These are phyloP conservation scores for Musa acuminata DNA, from an alignment of 176 grass and related monocot genomes.

Conservation along the genomic window DNA sequence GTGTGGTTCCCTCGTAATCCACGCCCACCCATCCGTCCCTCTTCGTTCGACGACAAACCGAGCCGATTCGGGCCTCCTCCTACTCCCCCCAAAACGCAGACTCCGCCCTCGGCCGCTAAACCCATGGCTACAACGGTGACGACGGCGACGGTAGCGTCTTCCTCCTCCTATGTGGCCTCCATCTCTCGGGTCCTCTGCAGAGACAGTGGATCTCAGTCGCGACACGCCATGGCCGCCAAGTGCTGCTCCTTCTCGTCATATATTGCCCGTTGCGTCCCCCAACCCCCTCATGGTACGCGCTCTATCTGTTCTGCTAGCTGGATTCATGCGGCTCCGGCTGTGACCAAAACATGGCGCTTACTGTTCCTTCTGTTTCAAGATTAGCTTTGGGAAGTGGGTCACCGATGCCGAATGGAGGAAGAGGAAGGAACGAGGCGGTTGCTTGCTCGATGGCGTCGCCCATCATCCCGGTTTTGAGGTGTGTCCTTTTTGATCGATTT, in stretches of 20 bases:
- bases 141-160: too few relatives aligned
- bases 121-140: too few relatives aligned
- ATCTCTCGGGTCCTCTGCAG: slow-evolving; percentile 49
- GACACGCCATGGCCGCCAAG: background rate
- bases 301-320: background rate
- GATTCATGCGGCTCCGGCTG: background rate
- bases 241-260: slow-evolving; percentile 14
- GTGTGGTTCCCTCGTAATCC: too few relatives aligned
- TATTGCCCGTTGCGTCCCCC: background rate
- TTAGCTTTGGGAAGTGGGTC: slow-evolving; percentile 12
- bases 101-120: too few relatives aligned
- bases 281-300: background rate
- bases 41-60: too few relatives aligned
- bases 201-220: slow-evolving; percentile 18
- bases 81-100: too few relatives aligned
- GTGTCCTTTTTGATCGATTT: background rate
- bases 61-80: too few relatives aligned
- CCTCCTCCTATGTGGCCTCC: slow-evolving; percentile 46
- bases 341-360: background rate
- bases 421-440: slow-evolving; percentile 22
- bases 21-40: too few relatives aligned
- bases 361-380: background rate
- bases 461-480: slow-evolving; percentile 36
- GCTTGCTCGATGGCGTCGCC: slow-evolving; percentile 13
- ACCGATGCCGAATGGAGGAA: slow-evolving; percentile 9